These are phyloP conservation scores for Verticillium albo-atrum DNA, from an alignment of 2,329 filamentous ascomycete species.

Conservation along the genomic window DNA sequence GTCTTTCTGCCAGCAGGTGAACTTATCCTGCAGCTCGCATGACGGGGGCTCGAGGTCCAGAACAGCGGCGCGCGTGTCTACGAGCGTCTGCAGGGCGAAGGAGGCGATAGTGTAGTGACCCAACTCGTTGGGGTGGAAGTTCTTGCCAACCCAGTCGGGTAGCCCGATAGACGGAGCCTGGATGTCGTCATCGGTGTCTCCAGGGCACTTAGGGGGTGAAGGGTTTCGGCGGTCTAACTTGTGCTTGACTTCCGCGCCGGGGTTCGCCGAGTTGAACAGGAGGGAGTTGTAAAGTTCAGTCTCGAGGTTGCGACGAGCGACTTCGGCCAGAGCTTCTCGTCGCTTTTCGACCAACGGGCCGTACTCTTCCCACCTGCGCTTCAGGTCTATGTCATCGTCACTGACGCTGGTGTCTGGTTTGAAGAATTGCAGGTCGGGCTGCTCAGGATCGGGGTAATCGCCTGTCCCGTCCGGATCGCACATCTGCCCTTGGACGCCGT, in stretches of 20 bases:
- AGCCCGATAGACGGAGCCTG: neutral
- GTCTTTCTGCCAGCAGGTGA: too few relatives aligned
- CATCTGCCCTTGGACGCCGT: neutral
- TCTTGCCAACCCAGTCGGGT: neutral
- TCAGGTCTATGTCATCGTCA: too few relatives aligned
- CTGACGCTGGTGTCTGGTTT: constrained; percentile 17
- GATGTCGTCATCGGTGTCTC: too few relatives aligned
- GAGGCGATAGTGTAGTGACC: constrained; percentile 22
- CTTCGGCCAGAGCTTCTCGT: too few relatives aligned
- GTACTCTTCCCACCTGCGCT: too few relatives aligned
- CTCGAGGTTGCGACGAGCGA: neutral
- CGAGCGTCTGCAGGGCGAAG: constrained; percentile 12
- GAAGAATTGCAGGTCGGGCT: constrained; percentile 26
- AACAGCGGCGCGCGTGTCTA: too few relatives aligned
- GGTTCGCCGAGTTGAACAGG: constrained; percentile 17
- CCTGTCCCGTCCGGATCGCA: constrained; percentile 18
- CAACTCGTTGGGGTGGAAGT: constrained; percentile 27
- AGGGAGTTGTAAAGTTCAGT: constrained; percentile 15
- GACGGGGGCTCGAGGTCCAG: too few relatives aligned
- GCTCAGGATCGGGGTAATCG: constrained; percentile 21
- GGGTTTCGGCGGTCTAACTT: constrained; percentile 18
- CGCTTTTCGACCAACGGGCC: too few relatives aligned
- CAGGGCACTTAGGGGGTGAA: neutral
- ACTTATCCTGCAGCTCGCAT: too few relatives aligned
- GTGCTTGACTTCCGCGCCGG: constrained; percentile 15